phyloP scores from a whole-genome alignment of 2,329 filamentous ascomycete species.

The Colletotrichum noveboracense region DNA sequence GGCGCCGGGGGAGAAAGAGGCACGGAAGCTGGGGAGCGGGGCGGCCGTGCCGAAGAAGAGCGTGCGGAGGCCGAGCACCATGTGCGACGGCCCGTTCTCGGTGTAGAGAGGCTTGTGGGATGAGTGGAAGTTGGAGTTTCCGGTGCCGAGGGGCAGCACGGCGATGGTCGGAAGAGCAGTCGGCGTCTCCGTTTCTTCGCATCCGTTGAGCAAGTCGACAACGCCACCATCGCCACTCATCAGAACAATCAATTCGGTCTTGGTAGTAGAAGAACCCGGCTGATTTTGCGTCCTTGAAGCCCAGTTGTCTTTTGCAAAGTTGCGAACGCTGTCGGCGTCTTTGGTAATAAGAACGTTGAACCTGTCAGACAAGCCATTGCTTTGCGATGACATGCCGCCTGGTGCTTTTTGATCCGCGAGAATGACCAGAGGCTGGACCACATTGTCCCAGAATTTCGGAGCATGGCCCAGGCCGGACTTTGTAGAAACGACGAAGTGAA shows the following conservation, averaged over 20 bases:
- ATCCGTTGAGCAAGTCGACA: constrained; percentile 79
- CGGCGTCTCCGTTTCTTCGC: constrained; percentile 26
- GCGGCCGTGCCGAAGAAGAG: constrained; percentile 62
- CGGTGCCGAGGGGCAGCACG: constrained; percentile 67
- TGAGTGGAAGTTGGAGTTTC: constrained; percentile 69
- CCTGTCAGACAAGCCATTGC: constrained; percentile 16
- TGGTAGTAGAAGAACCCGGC: not conserved
- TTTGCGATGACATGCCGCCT: not conserved
- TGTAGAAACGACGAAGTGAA: constrained; percentile 73
- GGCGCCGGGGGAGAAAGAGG: constrained; percentile 64
- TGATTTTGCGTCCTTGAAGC: constrained; percentile 34
- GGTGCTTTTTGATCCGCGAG: constrained; percentile 32
- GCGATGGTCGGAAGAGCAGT: constrained; percentile 48
- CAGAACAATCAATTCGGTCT: constrained; percentile 68
- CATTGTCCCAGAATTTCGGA: constrained; percentile 55
- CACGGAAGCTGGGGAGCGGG: constrained; percentile 67
- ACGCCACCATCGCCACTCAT: constrained; percentile 89
- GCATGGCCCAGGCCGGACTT: constrained; percentile 68
- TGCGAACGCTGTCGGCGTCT: constrained; percentile 65
- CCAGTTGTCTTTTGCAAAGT: constrained; percentile 58
- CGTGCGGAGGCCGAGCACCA: constrained; percentile 58
- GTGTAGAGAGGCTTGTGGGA: constrained; percentile 63
- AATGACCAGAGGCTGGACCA: constrained; percentile 62
- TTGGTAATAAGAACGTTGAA: constrained; percentile 68
- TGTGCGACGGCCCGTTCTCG: constrained; percentile 38